A percentile compares a stretch with the other conserved stretches of the same genome.
These are phyloP conservation scores for Prunus padus DNA, from an alignment of 306 rosid species.

Conservation along the genomic window DNA sequence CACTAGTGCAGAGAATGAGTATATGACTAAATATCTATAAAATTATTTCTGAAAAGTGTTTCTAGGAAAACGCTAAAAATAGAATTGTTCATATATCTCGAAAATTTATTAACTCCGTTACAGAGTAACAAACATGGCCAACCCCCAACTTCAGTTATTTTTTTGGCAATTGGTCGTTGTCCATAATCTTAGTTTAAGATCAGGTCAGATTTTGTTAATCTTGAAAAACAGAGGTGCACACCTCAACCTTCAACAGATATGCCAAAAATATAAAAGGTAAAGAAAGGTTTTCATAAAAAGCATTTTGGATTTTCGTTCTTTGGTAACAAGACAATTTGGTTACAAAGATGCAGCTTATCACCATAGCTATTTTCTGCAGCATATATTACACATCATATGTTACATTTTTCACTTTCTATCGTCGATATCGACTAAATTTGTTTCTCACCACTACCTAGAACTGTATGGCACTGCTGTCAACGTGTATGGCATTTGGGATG, in stretches of 20 bases:
- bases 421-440: background rate
- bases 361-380: background rate
- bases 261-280: background rate
- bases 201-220: too few species aligned
- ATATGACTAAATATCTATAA: too few species aligned
- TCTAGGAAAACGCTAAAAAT: too few species aligned
- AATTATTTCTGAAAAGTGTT: too few species aligned
- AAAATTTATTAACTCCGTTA: too few species aligned
- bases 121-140: too few species aligned
- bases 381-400: background rate
- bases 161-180: too few species aligned
- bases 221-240: too few species aligned
- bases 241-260: background rate
- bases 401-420: background rate
- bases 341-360: background rate
- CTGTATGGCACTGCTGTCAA: constrained; percentile 1
- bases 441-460: background rate
- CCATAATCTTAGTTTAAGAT: too few species aligned
- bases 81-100: too few species aligned
- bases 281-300: background rate
- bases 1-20: too few species aligned
- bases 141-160: too few species aligned
- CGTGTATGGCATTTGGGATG: constrained; percentile 1
- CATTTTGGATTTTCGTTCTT: background rate
- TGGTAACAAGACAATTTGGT: background rate